phyloP scores from a whole-genome alignment of 2,329 filamentous ascomycete species.

The Talaromyces sp. region DNA sequence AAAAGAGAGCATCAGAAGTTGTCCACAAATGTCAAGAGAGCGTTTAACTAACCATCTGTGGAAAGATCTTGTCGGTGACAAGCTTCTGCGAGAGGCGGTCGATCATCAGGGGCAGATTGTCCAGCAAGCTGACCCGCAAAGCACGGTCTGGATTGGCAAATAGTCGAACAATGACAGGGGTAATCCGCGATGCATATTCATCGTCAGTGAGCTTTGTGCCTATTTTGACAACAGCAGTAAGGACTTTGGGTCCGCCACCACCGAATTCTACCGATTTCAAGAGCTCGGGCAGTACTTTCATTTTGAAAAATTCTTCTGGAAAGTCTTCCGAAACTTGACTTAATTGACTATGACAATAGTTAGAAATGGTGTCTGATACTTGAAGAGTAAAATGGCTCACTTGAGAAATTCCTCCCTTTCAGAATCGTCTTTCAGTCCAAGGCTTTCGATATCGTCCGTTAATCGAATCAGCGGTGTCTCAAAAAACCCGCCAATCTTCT shows the following conservation, averaged over 20 bases:
- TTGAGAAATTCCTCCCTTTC: slow-evolving; percentile 82
- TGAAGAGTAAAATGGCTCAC: slow-evolving; percentile 39
- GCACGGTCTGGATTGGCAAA: slow-evolving; percentile 90
- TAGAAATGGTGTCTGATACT: slow-evolving; percentile 14
- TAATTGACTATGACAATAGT: slow-evolving; percentile 53
- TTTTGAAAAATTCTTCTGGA: slow-evolving; percentile 95
- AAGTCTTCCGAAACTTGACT: slow-evolving; percentile 88
- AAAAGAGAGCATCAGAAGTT: slow-evolving; percentile 1
- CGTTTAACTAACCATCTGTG: slow-evolving; percentile 65
- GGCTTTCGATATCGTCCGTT: slow-evolving; percentile 85
- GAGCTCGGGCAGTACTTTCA: slow-evolving; percentile 90
- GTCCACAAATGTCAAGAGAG: not conserved
- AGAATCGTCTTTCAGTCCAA: slow-evolving; percentile 78
- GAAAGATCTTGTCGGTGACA: slow-evolving; percentile 95
- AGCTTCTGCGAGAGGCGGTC: slow-evolving; percentile 80
- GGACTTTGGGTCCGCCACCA: slow-evolving; percentile 86
- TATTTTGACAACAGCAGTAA: slow-evolving; percentile 85
- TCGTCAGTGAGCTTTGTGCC: slow-evolving; percentile 79
- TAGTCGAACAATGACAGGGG: slow-evolving; percentile 77
- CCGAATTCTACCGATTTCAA: slow-evolving; percentile 99
- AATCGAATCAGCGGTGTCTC: slow-evolving; percentile 88
- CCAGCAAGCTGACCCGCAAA: slow-evolving; percentile 82
- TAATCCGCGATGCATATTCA: slow-evolving; percentile 80
- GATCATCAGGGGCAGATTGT: slow-evolving; percentile 86
- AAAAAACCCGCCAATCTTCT: slow-evolving; percentile 77